phyloP scores from a whole-genome alignment of 345 rosid genomes.

The Streptanthus diversifolius region DNA sequence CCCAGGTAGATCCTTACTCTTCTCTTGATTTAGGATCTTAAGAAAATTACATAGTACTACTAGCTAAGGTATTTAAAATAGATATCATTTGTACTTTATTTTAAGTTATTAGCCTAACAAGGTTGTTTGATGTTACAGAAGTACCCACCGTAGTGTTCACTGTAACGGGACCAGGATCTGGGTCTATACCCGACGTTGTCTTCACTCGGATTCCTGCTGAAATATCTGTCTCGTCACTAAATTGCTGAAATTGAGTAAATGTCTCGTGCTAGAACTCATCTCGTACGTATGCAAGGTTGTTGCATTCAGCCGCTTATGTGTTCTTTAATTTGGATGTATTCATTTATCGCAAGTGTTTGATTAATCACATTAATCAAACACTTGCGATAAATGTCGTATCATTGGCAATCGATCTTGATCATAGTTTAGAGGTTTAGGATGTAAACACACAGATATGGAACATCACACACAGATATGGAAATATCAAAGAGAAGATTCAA shows the following conservation, averaged over 20 bases:
- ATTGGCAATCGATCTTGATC: too few relatives aligned
- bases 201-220: conserved; percentile 5
- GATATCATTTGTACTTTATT: neutral
- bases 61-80: neutral
- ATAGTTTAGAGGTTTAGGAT: too few relatives aligned
- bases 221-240: neutral
- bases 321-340: too few relatives aligned
- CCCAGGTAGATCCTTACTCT: conserved; percentile 3
- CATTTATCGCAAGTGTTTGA: too few relatives aligned
- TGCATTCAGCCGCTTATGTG: neutral
- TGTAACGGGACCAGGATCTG: conserved; percentile 12
- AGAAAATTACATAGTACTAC: neutral
- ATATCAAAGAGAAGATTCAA: too few relatives aligned
- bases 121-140: neutral
- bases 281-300: neutral
- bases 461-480: too few relatives aligned
- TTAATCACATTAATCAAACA: too few relatives aligned
- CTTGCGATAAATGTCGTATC: too few relatives aligned
- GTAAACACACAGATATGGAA: too few relatives aligned
- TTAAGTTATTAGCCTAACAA: neutral
- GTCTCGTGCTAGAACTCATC: neutral
- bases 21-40: neutral
- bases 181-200: conserved; percentile 7
- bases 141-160: neutral
- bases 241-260: too few relatives aligned